phyloP scores from a whole-genome alignment of 2,329 filamentous ascomycete genomes.

The Claviceps arundinis region DNA sequence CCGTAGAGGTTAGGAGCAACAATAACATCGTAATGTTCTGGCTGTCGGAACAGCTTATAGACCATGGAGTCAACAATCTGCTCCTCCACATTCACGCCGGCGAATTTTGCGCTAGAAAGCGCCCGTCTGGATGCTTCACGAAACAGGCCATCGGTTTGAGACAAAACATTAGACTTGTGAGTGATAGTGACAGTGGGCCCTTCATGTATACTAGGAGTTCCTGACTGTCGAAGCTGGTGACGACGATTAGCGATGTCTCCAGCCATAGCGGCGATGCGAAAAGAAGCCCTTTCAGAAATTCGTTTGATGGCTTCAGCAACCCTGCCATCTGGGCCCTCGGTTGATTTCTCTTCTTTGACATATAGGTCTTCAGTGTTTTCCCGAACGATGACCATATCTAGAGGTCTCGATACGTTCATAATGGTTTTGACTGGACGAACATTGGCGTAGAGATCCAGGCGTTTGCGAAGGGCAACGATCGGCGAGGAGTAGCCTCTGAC shows the following conservation, averaged over 20 bases:
- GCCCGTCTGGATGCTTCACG: slow-evolving; percentile 63
- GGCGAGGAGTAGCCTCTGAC: slow-evolving; percentile 94
- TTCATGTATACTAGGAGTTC: slow-evolving; percentile 46
- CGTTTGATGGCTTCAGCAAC: slow-evolving; percentile 97
- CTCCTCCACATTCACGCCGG: slow-evolving; percentile 63
- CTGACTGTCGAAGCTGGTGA: slow-evolving; percentile 60
- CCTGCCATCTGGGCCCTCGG: slow-evolving; percentile 60
- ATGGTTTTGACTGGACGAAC: slow-evolving; percentile 89
- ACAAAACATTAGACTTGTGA: slow-evolving; percentile 95
- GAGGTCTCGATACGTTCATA: slow-evolving; percentile 49
- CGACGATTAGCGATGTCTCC: slow-evolving; percentile 85
- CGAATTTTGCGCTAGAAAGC: slow-evolving; percentile 53
- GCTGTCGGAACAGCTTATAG: slow-evolving; percentile 97
- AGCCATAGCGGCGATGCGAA: slow-evolving; percentile 81
- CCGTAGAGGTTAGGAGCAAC: slow-evolving; percentile 96
- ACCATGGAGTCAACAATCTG: slow-evolving; percentile 99
- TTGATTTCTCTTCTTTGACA: slow-evolving; percentile 90
- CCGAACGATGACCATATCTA: slow-evolving; percentile 95
- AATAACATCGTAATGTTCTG: slow-evolving; percentile 90
- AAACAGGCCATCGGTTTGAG: slow-evolving; percentile 94
- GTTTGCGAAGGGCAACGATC: slow-evolving; percentile 92
- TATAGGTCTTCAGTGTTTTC: slow-evolving; percentile 99
- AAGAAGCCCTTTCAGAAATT: slow-evolving; percentile 75
- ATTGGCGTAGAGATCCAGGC: slow-evolving; percentile 90
- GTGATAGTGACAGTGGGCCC: slow-evolving; percentile 82